These are phyloP conservation scores for Crithidia fasciculata DNA, from an alignment of 208 protist genomes.

Conservation along the genomic window DNA sequence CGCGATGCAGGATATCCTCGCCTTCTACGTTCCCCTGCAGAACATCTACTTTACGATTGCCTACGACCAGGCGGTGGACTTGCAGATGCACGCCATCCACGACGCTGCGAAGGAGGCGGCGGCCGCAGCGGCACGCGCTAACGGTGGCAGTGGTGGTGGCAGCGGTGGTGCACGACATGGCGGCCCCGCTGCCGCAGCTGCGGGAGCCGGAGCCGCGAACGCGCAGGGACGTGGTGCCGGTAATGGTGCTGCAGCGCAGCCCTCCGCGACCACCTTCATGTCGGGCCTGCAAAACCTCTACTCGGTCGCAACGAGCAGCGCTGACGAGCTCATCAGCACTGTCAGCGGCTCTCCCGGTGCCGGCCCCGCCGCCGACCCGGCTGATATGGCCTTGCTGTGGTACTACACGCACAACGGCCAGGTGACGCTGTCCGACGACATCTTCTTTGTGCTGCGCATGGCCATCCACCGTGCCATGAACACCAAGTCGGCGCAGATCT, in stretches of 20 bases:
- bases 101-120: conserved; percentile 26
- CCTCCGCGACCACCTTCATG: conserved; percentile 53
- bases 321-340: conserved; percentile 32
- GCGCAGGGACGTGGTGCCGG: neutral
- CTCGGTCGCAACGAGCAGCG: conserved; percentile 48
- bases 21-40: conserved; percentile 83
- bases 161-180: neutral
- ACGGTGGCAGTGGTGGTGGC: neutral
- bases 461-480: conserved; percentile 78
- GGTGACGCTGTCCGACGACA: conserved; percentile 77
- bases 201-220: neutral
- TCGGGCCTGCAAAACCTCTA: conserved; percentile 67
- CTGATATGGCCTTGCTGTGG: conserved; percentile 27
- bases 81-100: conserved; percentile 62
- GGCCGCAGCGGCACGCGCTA: conserved; percentile 8
- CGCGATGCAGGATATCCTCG: conserved; percentile 78
- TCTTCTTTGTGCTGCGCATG: conserved; percentile 88
- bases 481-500: conserved; percentile 85
- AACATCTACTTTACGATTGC: conserved; percentile 72
- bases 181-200: neutral
- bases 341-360: conserved; percentile 13
- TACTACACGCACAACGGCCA: conserved; percentile 44
- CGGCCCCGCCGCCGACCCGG: conserved; percentile 3
- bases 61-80: conserved; percentile 72
- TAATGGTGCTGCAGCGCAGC: neutral